Evolutionary conservation across 2,329 filamentous ascomycete species (phyloP).

Genomic region (Diaporthe australafricana): DNA sequence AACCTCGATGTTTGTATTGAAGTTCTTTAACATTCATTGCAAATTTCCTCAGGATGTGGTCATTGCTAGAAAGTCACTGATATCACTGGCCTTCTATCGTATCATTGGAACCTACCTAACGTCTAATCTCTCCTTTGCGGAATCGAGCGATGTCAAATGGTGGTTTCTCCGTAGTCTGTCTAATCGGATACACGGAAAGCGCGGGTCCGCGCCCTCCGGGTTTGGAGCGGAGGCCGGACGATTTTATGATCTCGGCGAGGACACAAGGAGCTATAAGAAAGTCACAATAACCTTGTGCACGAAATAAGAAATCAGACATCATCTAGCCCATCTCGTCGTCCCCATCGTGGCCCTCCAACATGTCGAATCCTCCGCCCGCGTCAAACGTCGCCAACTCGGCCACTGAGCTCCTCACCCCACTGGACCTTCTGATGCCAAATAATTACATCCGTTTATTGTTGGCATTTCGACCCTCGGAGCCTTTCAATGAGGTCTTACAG

Average conservation of each 20-base stretch:
- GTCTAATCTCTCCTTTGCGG: neutral
- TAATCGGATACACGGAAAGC: neutral
- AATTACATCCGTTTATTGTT: neutral
- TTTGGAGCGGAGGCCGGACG: neutral
- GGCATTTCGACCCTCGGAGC: neutral
- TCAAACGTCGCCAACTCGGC: neutral
- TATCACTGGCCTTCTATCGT: no score
- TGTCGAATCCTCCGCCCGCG: neutral
- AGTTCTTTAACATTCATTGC: no score
- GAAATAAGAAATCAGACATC: neutral
- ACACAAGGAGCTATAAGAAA: neutral
- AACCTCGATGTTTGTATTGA: no score
- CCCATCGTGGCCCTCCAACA: neutral
- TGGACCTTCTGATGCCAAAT: neutral
- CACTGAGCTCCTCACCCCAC: neutral
- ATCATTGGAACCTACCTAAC: no score
- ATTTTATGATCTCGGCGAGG: neutral
- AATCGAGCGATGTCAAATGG: neutral
- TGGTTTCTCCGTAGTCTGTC: neutral
- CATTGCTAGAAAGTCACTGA: no score
- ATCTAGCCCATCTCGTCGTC: neutral
- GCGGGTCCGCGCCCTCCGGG: neutral
- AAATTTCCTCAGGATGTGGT: no score
- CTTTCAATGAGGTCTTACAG: neutral
- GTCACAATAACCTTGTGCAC: neutral